Conservation (phyloP, 805 yeast genomes). For the Maudiozyma bulderi region DNA sequence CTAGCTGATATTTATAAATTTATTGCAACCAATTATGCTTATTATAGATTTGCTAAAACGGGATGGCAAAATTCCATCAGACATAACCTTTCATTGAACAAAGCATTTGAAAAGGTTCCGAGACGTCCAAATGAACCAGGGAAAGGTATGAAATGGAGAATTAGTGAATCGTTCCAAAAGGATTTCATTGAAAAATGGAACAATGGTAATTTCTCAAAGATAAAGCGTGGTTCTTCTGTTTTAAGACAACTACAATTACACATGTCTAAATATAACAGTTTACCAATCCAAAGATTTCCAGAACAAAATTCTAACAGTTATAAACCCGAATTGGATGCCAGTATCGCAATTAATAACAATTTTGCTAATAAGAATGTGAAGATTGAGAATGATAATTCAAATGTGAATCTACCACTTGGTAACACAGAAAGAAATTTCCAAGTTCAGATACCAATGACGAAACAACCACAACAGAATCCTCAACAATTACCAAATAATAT, state of each 20-base stretch:
- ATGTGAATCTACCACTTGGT: neutral
- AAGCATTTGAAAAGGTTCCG: conserved; percentile 96
- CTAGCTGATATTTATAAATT: conserved; percentile 86
- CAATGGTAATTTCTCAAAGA: conserved; percentile 63
- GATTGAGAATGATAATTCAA: neutral
- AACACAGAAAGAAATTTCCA: neutral
- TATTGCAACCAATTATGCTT: conserved; percentile 82
- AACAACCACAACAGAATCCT: neutral
- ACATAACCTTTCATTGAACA: conserved; percentile 86
- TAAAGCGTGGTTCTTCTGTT: conserved; percentile 72
- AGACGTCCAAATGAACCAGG: conserved; percentile 95
- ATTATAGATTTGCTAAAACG: conserved; percentile 80
- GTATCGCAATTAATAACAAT: neutral
- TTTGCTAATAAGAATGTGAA: neutral
- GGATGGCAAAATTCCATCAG: conserved; percentile 99
- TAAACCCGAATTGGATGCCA: neutral
- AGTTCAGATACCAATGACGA: neutral
- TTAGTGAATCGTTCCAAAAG: conserved; percentile 69
- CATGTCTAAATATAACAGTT: conserved; percentile 37
- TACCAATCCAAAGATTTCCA: conserved; percentile 31
- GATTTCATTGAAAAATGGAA: conserved; percentile 77
- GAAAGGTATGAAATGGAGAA: conserved; percentile 99
- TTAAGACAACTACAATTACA: conserved; percentile 73
- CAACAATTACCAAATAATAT: neutral
- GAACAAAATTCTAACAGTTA: conserved; percentile 2